Evolutionary conservation across 2,329 filamentous ascomycete species (phyloP).

Genomic region (Aspergillus persii): DNA sequence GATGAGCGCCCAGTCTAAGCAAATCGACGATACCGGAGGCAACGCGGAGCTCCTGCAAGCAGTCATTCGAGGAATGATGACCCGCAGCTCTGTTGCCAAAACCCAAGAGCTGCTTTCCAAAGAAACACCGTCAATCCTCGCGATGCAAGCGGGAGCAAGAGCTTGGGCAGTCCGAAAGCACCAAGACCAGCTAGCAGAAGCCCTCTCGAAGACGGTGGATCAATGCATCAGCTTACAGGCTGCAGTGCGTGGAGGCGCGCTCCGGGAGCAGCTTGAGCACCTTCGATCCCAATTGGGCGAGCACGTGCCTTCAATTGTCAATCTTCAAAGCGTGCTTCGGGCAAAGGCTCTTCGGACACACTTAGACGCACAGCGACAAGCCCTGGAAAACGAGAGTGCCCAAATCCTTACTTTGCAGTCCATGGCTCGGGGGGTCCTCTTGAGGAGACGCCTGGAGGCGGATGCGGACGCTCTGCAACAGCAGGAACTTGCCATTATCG

Average conservation of each 20-base stretch:
- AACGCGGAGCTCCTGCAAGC: slow-evolving; percentile 54
- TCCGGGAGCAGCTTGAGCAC: slow-evolving; percentile 26
- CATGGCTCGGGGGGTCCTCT: slow-evolving; percentile 43
- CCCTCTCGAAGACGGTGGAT: slow-evolving; percentile 41
- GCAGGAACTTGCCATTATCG: slow-evolving; percentile 30
- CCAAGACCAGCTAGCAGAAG: slow-evolving; percentile 39
- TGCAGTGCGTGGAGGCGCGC: slow-evolving; percentile 40
- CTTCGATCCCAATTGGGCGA: slow-evolving; percentile 29
- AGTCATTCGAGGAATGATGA: slow-evolving; percentile 58
- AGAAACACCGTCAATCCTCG: slow-evolving; percentile 29
- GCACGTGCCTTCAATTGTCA: slow-evolving; percentile 27
- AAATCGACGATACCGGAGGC: slow-evolving; percentile 53
- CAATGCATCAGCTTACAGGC: slow-evolving; percentile 48
- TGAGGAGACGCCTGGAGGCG: slow-evolving; percentile 31
- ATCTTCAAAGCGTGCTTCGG: slow-evolving; percentile 35
- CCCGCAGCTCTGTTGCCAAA: slow-evolving; percentile 28
- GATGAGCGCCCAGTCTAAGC: slow-evolving; percentile 26
- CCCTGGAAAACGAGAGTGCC: slow-evolving; percentile 45
- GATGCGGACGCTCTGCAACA: slow-evolving; percentile 31
- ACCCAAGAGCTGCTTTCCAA: slow-evolving; percentile 24
- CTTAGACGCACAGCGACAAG: slow-evolving; percentile 31
- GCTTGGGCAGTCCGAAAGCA: slow-evolving; percentile 38
- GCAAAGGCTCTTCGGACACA: slow-evolving; percentile 31
- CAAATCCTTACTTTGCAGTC: slow-evolving; percentile 53
- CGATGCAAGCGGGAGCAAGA: slow-evolving; percentile 37